Evolutionary conservation across 2,329 filamentous ascomycete species (phyloP).

Genomic region (Cryphonectria nitschkei): DNA sequence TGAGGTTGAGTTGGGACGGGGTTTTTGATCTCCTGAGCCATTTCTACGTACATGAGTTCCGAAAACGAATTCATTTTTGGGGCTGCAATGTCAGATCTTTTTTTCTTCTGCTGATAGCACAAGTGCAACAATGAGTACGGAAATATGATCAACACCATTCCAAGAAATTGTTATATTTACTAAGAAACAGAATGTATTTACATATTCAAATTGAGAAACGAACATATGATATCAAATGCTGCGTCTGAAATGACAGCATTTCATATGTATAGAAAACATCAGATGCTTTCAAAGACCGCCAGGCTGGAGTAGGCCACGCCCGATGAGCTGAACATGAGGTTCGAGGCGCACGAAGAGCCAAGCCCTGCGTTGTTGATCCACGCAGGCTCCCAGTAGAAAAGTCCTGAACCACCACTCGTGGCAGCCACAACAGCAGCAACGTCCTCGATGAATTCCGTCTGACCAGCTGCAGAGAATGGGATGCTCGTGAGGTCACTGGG

Average conservation of each 20-base stretch:
- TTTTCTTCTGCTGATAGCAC: too few relatives aligned
- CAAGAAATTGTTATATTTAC: too few relatives aligned
- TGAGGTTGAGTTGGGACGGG: neutral
- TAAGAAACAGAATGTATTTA: too few relatives aligned
- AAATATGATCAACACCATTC: too few relatives aligned
- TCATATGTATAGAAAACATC: neutral
- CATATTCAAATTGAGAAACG: too few relatives aligned
- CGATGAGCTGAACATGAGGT: constrained; percentile 36
- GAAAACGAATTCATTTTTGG: too few relatives aligned
- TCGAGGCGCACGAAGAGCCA: constrained; percentile 68
- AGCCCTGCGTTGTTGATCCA: constrained; percentile 69
- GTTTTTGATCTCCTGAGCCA: neutral
- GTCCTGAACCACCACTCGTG: constrained; percentile 57
- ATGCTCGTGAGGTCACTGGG: constrained; percentile 63
- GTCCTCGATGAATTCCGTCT: constrained; percentile 62
- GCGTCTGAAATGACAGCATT: neutral
- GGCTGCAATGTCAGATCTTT: too few relatives aligned
- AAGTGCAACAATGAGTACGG: too few relatives aligned
- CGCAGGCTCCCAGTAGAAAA: constrained; percentile 77
- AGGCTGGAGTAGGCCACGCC: constrained; percentile 6
- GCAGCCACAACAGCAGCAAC: constrained; percentile 60
- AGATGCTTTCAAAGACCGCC: constrained; percentile 9
- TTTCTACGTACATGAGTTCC: too few relatives aligned
- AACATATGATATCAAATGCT: too few relatives aligned
- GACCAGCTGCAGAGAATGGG: constrained; percentile 65